Base-by-base conservation (phyloP, 495 filamentous ascomycete genomes). In the Friedmanniomyces simplex region DNA sequence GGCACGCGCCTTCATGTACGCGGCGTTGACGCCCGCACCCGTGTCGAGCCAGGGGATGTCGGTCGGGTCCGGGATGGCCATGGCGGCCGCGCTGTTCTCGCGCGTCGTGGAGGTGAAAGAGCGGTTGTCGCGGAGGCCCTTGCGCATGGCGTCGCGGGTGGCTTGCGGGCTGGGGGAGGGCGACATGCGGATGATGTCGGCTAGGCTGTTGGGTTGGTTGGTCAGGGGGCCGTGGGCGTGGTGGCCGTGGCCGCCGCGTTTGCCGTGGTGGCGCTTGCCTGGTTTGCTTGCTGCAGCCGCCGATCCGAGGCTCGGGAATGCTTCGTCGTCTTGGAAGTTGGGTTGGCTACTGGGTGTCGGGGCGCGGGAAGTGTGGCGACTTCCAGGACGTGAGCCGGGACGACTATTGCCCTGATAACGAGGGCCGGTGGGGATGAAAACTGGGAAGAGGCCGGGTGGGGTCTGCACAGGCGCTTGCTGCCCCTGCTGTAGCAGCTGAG, bases 21-120 rank as follows among this genome's bases (percentile, higher is more conserved):
- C 84, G 72, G 88, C 87, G 71, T 99, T 97, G 48, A 87, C 85
- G 39, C 77, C 82, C 11, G 86, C 82, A n/a, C 94, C 94, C 1
- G 94, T 97, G 68, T 96, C 91, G 0, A 96, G 76, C 94, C 94
- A 99, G 8, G 93, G 94, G 45, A 97, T 89, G 66, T 96, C 87
- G 68, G 91, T 87, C 3, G 94, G 94, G 30, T 82, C 74, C 6
- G 87, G 82, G 57, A 99, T 96, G 10, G 88, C 81, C 71, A 85
- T 80, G 14, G 88, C 87, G 28, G 88, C 85, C 16, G 81, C 78
- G 63, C 82, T 89, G 64, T 89, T 88, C 65, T 95, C 89, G 16
- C 86, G 73, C 68, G 1, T 73, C 79, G 34, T 28, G 18, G 52
- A 41, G 20, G 63, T 62, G 56, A 63, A 66, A 21, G 63, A 66